Base-by-base conservation (phyloP, 2,329 filamentous ascomycete genomes). In the Mycosphaerella arachidis region DNA sequence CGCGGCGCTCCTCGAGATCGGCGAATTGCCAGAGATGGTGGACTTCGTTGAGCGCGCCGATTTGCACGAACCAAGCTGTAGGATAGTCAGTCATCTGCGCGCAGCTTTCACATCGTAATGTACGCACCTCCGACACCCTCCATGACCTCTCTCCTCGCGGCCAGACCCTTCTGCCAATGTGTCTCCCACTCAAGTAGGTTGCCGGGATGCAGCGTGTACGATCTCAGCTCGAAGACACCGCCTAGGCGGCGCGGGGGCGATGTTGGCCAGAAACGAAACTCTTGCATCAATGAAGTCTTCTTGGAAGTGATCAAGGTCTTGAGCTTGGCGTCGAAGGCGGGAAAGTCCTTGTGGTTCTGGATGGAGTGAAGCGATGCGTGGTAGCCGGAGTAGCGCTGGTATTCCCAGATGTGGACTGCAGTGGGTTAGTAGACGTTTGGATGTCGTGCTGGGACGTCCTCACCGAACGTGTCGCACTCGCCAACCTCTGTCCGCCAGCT, bases 211-310 rank as follows among this genome's bases (percentile, higher is more conserved):
- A 99, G 84, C 5, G 92, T 97, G 80, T 99, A 99, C 1, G 94
- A 97, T 55, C 94, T 90, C 35, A 99, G 83, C 79, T 99, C 94
- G 73, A 99, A 99, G 46, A 99, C 78, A 50, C 94, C 94, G 57
- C 94, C 94, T 0, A 99, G 85, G 70, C 91, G 82, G 61, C 94
- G 91, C 0, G 94, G 94, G 5, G 92, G 84, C 0, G 91, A 93
- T 3, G 94, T 99, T 1, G 94, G 94, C 94, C 94, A 99, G 83
- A 99, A 99, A 37, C 92, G 96, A 78, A 99, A 99, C 76, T 99
- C 94, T 76, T 99, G 94, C 94, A 99, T 99, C 55, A 99, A 83
- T 0, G 92, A 97, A 4, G 88, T 89, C 67, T 87, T 86, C 81
- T 96, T 97, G 64, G 85, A 85, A 60, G 82, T 86, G 72, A 99